Evolutionary conservation across 495 filamentous ascomycete genomes (phyloP).

Genomic region (Neurospora sp.): DNA sequence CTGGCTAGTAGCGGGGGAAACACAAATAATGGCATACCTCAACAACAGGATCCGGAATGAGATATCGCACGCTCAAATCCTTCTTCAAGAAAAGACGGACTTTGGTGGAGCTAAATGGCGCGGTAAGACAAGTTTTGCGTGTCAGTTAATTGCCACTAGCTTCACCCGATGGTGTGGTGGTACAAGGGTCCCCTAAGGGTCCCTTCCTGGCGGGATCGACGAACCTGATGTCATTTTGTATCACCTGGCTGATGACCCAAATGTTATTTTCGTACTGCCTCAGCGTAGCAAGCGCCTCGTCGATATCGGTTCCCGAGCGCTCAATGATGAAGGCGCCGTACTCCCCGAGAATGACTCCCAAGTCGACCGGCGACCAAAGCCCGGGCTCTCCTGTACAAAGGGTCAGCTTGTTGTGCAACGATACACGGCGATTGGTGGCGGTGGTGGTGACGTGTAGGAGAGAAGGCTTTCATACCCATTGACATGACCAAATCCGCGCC

Average conservation of each 20-base stretch:
- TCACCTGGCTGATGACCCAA: conserved; percentile 76
- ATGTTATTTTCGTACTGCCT: conserved; percentile 65
- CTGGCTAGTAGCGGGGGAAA: conserved; percentile 6
- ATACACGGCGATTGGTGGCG: neutral
- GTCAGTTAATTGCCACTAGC: neutral
- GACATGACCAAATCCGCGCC: conserved; percentile 80
- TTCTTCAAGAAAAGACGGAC: conserved; percentile 73
- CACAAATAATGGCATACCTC: conserved; percentile 11
- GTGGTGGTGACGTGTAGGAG: conserved; percentile 40
- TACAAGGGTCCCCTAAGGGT: neutral
- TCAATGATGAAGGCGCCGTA: conserved; percentile 88
- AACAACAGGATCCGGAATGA: conserved; percentile 18
- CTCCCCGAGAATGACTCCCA: conserved; percentile 76
- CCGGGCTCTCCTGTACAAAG: conserved; percentile 34
- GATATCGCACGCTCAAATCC: conserved; percentile 61
- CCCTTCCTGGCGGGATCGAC: neutral
- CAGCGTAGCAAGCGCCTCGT: conserved; percentile 66
- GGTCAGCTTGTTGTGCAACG: conserved; percentile 4
- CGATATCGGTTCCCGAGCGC: conserved; percentile 79
- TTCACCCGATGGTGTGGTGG: neutral
- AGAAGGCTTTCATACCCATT: conserved; percentile 36
- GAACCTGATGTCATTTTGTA: conserved; percentile 71
- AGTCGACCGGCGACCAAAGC: conserved; percentile 74
- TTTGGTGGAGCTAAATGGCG: conserved; percentile 54
- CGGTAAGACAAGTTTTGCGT: neutral